Evolutionary conservation across 805 yeast genomes (phyloP), one percentile per base, ranked within the genome.

Genomic region (Schwanniomyces sp.): DNA sequence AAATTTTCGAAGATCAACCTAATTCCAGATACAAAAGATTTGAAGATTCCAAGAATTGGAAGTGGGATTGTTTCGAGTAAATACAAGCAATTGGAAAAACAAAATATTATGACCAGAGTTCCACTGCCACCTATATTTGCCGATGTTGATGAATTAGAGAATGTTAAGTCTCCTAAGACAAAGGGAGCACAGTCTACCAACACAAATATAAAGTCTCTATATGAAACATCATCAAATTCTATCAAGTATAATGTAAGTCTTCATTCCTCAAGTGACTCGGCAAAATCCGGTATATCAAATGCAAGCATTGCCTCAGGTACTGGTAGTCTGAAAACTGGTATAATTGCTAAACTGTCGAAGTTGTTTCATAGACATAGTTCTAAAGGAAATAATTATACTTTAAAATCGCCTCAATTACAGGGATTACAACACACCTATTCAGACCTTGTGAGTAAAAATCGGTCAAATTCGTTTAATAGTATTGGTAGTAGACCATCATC

Each of bases 1-100:
- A 71, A 63, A 21, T 86, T 85, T 57, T 65, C 74, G 17, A 78
- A 77, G 53, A 64, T 83, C 8, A 45, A 47, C 14, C 51, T 72
- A 4, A 46, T 52, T 18, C 45, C 54, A 8, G 58, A 56, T n/a
- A 53, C 52, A 2, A 44, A 34, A 10, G 10, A 25, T 30, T 48
- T 53, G 38, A 52, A 41, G 26, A 44, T 59, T 25, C 74, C 73
- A 1, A 55, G 74, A 44, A 26, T 71, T 5, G 77, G 77, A 1
- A 52, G 59, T 37, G 65, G 66, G 1, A 58, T 70, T 7, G 58
- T 59, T 2, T 56, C 70, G 7, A 67, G 57, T 46, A 28, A 57
- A 7, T 60, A 53, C 46, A 55, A 57, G 14, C 40, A 46, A 7
- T 29, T 24, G 3, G 52, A 52, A 8, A 18, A 29, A 9, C 21